Percentiles rank a stretch among this genome's conserved stretches.
These are phyloP conservation scores for Aspergillus sojae DNA, from an alignment of 2,329 filamentous ascomycete genomes.

Conservation along the genomic window DNA sequence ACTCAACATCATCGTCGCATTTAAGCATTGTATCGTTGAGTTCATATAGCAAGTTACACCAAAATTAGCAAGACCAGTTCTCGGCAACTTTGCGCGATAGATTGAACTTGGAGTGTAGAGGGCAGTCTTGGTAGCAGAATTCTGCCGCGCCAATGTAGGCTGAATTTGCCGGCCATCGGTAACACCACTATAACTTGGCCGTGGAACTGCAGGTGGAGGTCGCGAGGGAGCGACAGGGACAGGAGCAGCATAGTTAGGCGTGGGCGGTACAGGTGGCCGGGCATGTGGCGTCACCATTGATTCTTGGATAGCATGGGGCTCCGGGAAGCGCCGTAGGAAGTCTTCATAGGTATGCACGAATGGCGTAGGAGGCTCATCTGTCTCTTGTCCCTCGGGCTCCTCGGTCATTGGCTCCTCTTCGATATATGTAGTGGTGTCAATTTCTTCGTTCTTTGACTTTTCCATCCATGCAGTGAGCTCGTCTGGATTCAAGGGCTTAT, in stretches of 20 bases:
- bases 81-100: conserved; percentile 55
- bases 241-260: conserved; percentile 37
- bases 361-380: conserved; percentile 48
- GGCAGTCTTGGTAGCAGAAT: conserved; percentile 47
- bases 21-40: conserved; percentile 80
- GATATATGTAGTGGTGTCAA: conserved; percentile 46
- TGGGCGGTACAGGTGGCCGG: conserved; percentile 30
- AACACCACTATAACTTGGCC: conserved; percentile 80
- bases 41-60: conserved; percentile 90
- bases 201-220: conserved; percentile 68
- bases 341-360: conserved; percentile 77
- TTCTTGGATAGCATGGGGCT: conserved; percentile 63
- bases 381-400: conserved; percentile 47
- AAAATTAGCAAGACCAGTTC: conserved; percentile 78
- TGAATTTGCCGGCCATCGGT: conserved; percentile 60
- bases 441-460: conserved; percentile 68
- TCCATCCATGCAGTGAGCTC: conserved; percentile 83
- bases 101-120: conserved; percentile 46
- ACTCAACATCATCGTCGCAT: conserved; percentile 67
- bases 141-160: conserved; percentile 47
- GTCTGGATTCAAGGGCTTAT: conserved; percentile 74
- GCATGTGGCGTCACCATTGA: conserved; percentile 55
- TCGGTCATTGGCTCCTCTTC: conserved; percentile 42
- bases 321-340: conserved; percentile 79
- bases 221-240: conserved; percentile 65